Evolutionary conservation across 257 asterid genomes (phyloP).

Genomic region (Cordia subcordata): DNA sequence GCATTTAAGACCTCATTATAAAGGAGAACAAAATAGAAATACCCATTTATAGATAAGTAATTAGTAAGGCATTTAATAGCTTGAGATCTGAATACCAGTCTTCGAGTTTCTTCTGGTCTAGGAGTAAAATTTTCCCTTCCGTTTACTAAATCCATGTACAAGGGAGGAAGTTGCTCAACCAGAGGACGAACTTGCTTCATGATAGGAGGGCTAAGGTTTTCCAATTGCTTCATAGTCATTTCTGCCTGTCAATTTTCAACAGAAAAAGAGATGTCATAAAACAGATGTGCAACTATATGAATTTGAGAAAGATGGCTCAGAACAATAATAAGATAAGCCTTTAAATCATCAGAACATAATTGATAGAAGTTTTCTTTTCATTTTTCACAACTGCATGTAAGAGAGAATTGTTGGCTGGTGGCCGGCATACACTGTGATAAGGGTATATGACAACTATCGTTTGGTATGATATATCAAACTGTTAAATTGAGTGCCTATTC

Average conservation of each 20-base stretch:
- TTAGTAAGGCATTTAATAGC: neutral
- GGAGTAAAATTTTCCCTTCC: slow-evolving; percentile 89
- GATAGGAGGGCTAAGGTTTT: slow-evolving; percentile 84
- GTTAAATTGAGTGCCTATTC: no score
- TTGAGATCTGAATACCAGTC: slow-evolving; percentile 55
- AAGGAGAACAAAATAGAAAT: neutral
- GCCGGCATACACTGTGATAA: no score
- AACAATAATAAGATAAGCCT: no score
- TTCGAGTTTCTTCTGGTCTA: slow-evolving; percentile 81
- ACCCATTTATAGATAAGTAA: neutral
- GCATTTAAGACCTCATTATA: no score
- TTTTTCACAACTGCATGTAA: no score
- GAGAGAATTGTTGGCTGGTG: no score
- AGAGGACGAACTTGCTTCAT: slow-evolving; percentile 90
- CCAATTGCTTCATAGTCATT: slow-evolving; percentile 79
- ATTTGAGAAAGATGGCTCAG: neutral
- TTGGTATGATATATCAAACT: no score
- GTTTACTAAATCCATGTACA: slow-evolving; percentile 85
- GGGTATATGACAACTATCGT: no score
- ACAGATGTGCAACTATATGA: neutral
- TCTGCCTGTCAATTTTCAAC: slow-evolving; percentile 60
- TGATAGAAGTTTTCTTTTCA: no score
- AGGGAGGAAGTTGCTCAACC: slow-evolving; percentile 94
- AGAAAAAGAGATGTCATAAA: neutral
- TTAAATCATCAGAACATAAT: no score